phyloP scores from a whole-genome alignment of 495 filamentous ascomycete genomes.

The Melanomma pulvis-pyrius region DNA sequence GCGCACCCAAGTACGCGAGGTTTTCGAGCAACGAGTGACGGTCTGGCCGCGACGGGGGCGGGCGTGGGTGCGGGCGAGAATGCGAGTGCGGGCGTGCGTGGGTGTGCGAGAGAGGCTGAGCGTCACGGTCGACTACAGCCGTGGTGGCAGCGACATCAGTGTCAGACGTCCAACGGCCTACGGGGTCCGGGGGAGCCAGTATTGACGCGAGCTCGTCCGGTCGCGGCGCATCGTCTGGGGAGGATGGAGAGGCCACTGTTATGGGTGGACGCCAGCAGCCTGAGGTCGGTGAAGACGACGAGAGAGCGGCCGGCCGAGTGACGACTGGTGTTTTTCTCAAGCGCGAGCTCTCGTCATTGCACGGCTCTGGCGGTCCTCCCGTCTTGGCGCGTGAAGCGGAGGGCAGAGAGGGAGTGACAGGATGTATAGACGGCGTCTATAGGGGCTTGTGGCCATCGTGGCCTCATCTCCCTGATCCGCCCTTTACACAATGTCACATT shows the following conservation, averaged over 20 bases:
- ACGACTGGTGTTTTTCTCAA: background rate
- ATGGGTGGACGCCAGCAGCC: conserved; percentile 10
- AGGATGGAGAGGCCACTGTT: conserved; percentile 26
- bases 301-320: background rate
- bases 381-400: background rate
- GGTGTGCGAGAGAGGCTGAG: background rate
- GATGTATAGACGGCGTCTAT: background rate
- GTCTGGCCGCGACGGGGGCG: conserved; percentile 9
- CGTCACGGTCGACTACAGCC: background rate
- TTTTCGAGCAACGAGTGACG: conserved; percentile 18
- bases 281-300: conserved; percentile 1
- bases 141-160: conserved; percentile 19
- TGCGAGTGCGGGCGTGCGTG: background rate
- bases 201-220: conserved; percentile 27
- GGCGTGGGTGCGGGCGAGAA: background rate
- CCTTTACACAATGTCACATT: background rate
- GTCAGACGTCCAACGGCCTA: conserved; percentile 22
- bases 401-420: background rate
- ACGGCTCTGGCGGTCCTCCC: background rate
- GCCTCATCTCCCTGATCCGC: background rate
- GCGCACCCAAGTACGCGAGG: conserved; percentile 30
- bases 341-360: background rate
- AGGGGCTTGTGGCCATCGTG: background rate
- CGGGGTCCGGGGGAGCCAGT: conserved; percentile 23
- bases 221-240: conserved; percentile 35